Evolutionary conservation across 1,284 basidiomycete genomes (phyloP).

Genomic region (Erythrobasidium hasegawianum): DNA sequence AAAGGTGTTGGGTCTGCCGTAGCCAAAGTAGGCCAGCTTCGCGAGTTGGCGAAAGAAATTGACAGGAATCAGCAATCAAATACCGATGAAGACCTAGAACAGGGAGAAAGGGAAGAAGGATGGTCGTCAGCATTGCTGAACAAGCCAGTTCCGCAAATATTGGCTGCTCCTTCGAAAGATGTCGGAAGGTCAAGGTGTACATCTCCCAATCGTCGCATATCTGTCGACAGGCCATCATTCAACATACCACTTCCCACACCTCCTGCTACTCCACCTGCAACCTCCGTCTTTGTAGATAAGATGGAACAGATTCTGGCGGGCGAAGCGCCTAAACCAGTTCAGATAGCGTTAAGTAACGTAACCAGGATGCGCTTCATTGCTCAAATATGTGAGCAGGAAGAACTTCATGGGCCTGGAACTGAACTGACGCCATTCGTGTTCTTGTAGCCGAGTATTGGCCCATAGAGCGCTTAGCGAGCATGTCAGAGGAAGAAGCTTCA

Average conservation of each 20-base stretch:
- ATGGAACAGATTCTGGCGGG: conserved; percentile 19
- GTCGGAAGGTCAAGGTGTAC: conserved; percentile 16
- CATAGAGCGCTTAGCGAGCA: conserved; percentile 66
- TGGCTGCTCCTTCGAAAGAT: not conserved
- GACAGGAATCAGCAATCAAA: conserved; percentile 7
- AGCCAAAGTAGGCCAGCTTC: conserved; percentile 67
- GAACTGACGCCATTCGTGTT: not conserved
- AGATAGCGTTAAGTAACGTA: conserved; percentile 9
- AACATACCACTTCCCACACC: conserved; percentile 32
- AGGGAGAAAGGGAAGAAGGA: conserved; percentile 45
- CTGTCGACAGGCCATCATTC: not conserved
- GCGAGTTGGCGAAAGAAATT: conserved; percentile 57
- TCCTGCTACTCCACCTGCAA: conserved; percentile 30
- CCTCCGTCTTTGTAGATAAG: conserved; percentile 2
- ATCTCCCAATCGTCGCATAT: conserved; percentile 3
- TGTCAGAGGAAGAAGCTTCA: conserved; percentile 68
- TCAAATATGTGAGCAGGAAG: conserved; percentile 42
- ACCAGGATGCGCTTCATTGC: conserved; percentile 51
- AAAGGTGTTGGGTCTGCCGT: conserved; percentile 73
- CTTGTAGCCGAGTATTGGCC: conserved; percentile 85
- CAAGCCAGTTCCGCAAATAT: conserved; percentile 66
- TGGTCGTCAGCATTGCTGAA: conserved; percentile 64
- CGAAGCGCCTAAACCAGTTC: not conserved
- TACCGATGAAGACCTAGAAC: conserved; percentile 16
- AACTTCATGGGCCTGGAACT: not conserved